These are phyloP conservation scores for Trichophyton rubrum DNA, from an alignment of 2,329 filamentous ascomycete genomes.

Conservation along the genomic window DNA sequence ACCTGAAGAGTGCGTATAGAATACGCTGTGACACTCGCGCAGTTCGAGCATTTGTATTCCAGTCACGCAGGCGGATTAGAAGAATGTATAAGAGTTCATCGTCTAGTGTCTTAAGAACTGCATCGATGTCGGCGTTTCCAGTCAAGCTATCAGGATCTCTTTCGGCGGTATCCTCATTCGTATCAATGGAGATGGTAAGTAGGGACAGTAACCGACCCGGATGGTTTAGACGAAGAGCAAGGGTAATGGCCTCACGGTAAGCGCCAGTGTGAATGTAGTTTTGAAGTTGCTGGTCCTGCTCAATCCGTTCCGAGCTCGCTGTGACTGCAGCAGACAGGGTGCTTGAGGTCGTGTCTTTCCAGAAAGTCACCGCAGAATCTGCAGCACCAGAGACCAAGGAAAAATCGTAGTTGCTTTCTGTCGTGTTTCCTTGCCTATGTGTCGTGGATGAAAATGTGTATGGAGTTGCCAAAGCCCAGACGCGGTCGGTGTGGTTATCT, in stretches of 20 bases:
- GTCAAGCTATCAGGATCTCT: slow-evolving; percentile 26
- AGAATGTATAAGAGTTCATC: slow-evolving; percentile 78
- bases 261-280: slow-evolving; percentile 83
- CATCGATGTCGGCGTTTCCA: slow-evolving; percentile 53
- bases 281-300: slow-evolving; percentile 87
- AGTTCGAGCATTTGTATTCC: slow-evolving; percentile 92
- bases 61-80: slow-evolving; percentile 73
- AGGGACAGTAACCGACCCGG: slow-evolving; percentile 73
- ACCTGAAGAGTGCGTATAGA: slow-evolving; percentile 63
- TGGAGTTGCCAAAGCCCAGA: slow-evolving; percentile 75
- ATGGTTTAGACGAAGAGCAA: slow-evolving; percentile 89
- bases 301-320: slow-evolving; percentile 65
- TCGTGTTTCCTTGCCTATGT: slow-evolving; percentile 21
- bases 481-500: slow-evolving; percentile 92
- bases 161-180: slow-evolving; percentile 22
- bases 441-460: slow-evolving; percentile 26
- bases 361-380: slow-evolving; percentile 88
- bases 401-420: slow-evolving; percentile 36
- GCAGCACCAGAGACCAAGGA: slow-evolving; percentile 80
- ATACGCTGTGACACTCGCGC: slow-evolving; percentile 76
- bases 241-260: slow-evolving; percentile 82
- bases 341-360: slow-evolving; percentile 77
- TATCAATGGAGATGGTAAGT: slow-evolving; percentile 65
- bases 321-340: slow-evolving; percentile 64
- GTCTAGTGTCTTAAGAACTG: slow-evolving; percentile 64